Evolutionary conservation across 176 grass and related monocot genomes (phyloP).

Genomic region (Typha latifolia): DNA sequence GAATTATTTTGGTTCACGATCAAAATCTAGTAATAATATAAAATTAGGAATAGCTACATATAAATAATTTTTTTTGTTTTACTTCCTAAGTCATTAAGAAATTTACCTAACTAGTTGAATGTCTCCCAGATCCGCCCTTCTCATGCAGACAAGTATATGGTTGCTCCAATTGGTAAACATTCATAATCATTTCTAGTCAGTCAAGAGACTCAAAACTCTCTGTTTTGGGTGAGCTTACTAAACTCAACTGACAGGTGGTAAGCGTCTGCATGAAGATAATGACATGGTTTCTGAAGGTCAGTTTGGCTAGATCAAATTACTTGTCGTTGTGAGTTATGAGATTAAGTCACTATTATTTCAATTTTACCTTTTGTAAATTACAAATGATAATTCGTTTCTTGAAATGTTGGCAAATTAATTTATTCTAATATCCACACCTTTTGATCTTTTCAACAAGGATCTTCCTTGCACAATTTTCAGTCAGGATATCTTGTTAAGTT

Average conservation of each 20-base stretch:
- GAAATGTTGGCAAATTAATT: too few species aligned
- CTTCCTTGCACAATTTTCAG: too few species aligned
- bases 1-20: too few species aligned
- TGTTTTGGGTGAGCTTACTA: conserved; percentile 24
- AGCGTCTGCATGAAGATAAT: conserved; percentile 33
- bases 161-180: conserved; percentile 75
- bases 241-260: conserved; percentile 34
- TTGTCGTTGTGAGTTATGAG: too few species aligned
- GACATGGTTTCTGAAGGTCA: conserved; percentile 74
- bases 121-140: conserved; percentile 55
- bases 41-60: background rate
- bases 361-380: background rate
- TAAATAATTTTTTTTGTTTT: background rate
- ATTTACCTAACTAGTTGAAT: conserved; percentile 2
- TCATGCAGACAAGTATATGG: conserved; percentile 55
- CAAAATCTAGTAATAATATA: too few species aligned
- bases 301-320: conserved; percentile 10
- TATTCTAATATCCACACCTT: too few species aligned
- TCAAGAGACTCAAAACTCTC: background rate
- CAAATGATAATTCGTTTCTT: too few species aligned
- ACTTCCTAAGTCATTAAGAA: background rate
- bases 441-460: too few species aligned
- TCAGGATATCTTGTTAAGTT: too few species aligned
- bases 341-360: background rate
- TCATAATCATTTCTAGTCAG: background rate